phyloP scores from a whole-genome alignment of 805 yeast species.

The Saccharomyces eubayanus region DNA sequence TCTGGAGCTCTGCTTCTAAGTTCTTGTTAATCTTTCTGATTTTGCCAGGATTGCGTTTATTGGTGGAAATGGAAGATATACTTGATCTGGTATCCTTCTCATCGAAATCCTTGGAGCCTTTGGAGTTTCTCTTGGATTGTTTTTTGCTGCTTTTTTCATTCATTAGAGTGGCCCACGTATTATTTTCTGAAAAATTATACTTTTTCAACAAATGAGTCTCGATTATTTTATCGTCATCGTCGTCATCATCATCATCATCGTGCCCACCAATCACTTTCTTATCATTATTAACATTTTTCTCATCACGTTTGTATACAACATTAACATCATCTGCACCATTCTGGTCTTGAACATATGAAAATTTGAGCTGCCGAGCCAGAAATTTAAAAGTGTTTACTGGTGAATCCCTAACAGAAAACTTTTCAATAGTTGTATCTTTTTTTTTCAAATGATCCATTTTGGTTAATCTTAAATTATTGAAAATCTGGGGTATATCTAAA shows the following conservation, averaged over 20 bases:
- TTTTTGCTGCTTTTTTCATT: slow-evolving; percentile 10
- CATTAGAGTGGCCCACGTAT: slow-evolving; percentile 28
- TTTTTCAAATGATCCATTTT: slow-evolving; percentile 10
- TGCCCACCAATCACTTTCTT: slow-evolving; percentile 9
- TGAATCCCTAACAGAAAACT: slow-evolving; percentile 19
- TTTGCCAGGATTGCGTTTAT: not conserved
- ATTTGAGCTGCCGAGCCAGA: slow-evolving; percentile 27
- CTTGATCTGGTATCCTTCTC: not conserved
- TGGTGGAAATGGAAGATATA: not conserved
- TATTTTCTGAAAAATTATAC: slow-evolving; percentile 26
- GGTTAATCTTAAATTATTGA: slow-evolving; percentile 22
- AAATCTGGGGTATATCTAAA: slow-evolving; percentile 25
- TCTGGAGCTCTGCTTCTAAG: slow-evolving; percentile 4
- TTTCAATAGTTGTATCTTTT: slow-evolving; percentile 5
- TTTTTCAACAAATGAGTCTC: slow-evolving; percentile 16
- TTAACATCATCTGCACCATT: slow-evolving; percentile 9
- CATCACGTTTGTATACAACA: not conserved
- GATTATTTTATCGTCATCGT: slow-evolving; percentile 9
- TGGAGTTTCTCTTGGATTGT: slow-evolving; percentile 2
- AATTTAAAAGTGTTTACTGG: slow-evolving; percentile 29
- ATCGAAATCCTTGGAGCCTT: not conserved
- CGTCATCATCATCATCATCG: slow-evolving; percentile 7
- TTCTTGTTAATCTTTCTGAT: slow-evolving; percentile 8
- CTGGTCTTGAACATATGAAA: slow-evolving; percentile 21
- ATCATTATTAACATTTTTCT: slow-evolving; percentile 13